Base-by-base conservation (phyloP, 768 basidiomycete genomes). In the Pulveroboletus sp. region DNA sequence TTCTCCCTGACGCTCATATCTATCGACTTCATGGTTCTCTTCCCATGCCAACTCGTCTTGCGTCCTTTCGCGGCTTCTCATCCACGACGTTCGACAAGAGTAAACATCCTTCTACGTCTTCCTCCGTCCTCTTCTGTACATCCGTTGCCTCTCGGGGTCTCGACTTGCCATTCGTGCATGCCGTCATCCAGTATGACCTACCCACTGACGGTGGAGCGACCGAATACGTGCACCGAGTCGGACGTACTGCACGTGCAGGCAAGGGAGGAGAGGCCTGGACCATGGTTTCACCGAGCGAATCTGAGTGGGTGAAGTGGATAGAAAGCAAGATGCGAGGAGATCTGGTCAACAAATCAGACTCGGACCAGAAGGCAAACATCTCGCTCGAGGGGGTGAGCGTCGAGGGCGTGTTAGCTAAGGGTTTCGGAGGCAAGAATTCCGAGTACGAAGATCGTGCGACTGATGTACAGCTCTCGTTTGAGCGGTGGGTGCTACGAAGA, bases 141-240 rank as follows among this genome's bases (percentile, higher is more conserved):
- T 95, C 93, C 8, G 94, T 99, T 45, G 96, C 96, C 3, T 93
- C 96, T n/a, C 91, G 96, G 64, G 96, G 96, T 63, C 79, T 99
- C 24, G 95, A 98, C 70, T 74, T 99, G 26, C 93, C 93, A 6
- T 78, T 89, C n/a, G 93, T 98, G 7, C 84, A 87, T 32, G 89
- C 91, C 3, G 93, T 99, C 53, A 72, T 98, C 30, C 96, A 99
- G 63, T 96, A 96, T 62, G 96, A 99, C 65, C 80, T 98, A 18
- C 95, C 96, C 1, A 98, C 96, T 0, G 96, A 99, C 73, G 90
- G 93, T 15, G 95, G 96, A 9, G 84, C 85, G 26, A 96, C 87
- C 10, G 96, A 99, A 65, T 98, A 99, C 59, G 84, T 99, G 9
- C 96, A 99, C 71, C 82, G 96, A 41, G 91, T 98, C 8, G 96